Conservation (phyloP, 345 rosid genomes). For the Viola odorata region DNA sequence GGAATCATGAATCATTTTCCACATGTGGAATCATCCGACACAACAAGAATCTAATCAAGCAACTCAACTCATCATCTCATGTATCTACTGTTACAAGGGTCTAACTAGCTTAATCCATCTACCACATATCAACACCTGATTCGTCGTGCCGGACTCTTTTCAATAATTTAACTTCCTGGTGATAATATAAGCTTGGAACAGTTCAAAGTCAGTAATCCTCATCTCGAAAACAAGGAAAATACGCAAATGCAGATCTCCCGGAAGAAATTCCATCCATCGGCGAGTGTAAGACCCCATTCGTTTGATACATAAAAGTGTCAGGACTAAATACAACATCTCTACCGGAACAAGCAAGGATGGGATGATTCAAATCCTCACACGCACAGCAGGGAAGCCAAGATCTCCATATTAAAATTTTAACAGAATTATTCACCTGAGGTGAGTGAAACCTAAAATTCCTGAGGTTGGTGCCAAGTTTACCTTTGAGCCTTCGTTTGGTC, state of each 20-base stretch:
- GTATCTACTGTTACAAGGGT: not conserved
- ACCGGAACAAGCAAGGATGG: not conserved
- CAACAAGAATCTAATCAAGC: not conserved
- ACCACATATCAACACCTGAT: not conserved
- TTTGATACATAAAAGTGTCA: not conserved
- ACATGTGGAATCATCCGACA: not conserved
- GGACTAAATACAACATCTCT: not conserved
- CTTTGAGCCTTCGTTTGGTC: not conserved
- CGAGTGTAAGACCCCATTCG: not conserved
- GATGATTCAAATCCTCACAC: not conserved
- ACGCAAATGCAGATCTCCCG: not conserved
- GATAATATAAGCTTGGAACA: not conserved
- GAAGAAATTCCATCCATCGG: not conserved
- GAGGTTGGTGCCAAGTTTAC: not conserved
- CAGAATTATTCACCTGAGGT: not conserved
- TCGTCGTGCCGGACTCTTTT: not conserved
- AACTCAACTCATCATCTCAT: not conserved
- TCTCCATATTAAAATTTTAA: not conserved
- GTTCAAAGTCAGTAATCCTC: not conserved
- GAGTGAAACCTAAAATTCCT: not conserved
- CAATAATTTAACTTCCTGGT: not conserved
- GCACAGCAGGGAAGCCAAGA: not conserved
- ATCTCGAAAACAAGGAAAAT: not conserved
- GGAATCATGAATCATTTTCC: not conserved
- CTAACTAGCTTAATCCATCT: not conserved